Base-by-base conservation (phyloP, 345 rosid species). In the Gossypioides kirkii region DNA sequence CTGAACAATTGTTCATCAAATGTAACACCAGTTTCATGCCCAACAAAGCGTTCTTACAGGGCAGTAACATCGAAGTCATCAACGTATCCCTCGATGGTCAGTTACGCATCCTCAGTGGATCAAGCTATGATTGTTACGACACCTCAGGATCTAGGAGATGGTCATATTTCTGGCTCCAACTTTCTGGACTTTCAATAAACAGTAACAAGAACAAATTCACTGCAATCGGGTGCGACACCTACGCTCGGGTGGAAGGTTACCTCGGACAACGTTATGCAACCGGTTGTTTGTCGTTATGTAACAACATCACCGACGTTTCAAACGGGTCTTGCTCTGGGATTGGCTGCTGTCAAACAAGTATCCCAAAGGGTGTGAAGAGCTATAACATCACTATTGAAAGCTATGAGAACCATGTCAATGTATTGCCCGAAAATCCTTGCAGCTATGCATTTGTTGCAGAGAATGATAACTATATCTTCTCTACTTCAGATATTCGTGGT, bases 301-400 rank as follows among this genome's bases (percentile, higher is more conserved):
- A 12, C 22, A 25, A 26, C 32, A 58, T 58, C 17, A 25, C 16
- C 14, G 38, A 22, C 12, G 62, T 25, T 1, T 4, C 22, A 4
- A 1, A 58, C 8, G 62, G 62, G 6, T 58, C 62, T 11, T 58
- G 62, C 62, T 58, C 62, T 2, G 62, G 62, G 7, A 25, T 58
- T 11, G 62, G 62, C 9, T 58, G 38, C 62, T 58, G 62, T 23
- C 62, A 25, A 38, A 2, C 62, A 6, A 13, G 36, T 6, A 58
- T 58, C 16, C 62, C 62, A 6, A 58, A 25, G 11, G 36, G 32
- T 20, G 62, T 11, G 7, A 4, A 0, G 38, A 20, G 23, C 2
- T 47, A 54, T 38, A 1, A 2, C 0, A 17, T 77, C 0, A 1
- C 0, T 0, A 11, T 67, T 0, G 0, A 0, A 0, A 73, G 74